These are phyloP conservation scores for Suillus weaverae DNA, from an alignment of 768 basidiomycete genomes.

Conservation along the genomic window DNA sequence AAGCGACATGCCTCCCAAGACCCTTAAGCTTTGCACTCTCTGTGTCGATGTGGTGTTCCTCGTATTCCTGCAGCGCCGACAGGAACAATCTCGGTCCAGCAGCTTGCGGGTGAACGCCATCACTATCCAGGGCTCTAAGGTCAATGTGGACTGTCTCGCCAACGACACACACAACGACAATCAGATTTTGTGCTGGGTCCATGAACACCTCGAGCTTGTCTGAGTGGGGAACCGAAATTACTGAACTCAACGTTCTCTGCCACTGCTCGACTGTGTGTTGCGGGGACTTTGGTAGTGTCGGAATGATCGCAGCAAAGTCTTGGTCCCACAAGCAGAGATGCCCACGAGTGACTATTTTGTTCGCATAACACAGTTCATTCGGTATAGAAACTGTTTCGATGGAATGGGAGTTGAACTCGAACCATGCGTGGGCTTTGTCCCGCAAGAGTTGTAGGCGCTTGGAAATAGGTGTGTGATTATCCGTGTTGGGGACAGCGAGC, in stretches of 20 bases:
- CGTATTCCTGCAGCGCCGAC: background rate
- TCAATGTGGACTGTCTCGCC: background rate
- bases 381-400: background rate
- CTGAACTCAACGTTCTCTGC: background rate
- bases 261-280: background rate
- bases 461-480: background rate
- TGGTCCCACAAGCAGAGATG: background rate
- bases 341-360: background rate
- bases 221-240: background rate
- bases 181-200: background rate
- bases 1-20: background rate
- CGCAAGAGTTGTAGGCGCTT: background rate
- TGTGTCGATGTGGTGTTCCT: rapidly evolving
- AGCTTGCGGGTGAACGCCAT: background rate
- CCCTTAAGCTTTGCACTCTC: background rate
- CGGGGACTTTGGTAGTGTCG: background rate
- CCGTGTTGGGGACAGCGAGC: background rate
- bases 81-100: background rate
- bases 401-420: background rate
- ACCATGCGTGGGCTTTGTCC: background rate
- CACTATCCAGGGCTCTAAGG: background rate
- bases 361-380: background rate
- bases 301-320: background rate
- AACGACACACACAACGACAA: background rate
- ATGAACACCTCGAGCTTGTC: background rate